Percentiles rank a stretch among this genome's conserved stretches.
These are phyloP conservation scores for Solanum etuberosum DNA, from an alignment of 257 asterid species.

Conservation along the genomic window DNA sequence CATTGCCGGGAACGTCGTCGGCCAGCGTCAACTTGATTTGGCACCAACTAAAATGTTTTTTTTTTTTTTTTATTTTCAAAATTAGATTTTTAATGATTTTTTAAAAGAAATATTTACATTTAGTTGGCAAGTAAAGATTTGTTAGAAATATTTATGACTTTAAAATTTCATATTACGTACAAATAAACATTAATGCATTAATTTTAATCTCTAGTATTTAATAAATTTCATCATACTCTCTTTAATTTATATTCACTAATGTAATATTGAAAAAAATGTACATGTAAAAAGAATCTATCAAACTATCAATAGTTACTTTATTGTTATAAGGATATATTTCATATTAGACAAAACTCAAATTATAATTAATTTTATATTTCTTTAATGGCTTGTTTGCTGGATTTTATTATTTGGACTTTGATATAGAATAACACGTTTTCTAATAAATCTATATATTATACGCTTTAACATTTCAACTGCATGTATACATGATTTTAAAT, in stretches of 20 bases:
- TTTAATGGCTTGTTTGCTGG: background rate
- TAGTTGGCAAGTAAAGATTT: background rate
- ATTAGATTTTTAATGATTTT: background rate
- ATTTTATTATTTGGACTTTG: background rate
- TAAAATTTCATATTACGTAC: background rate
- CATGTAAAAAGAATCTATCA: too few species aligned
- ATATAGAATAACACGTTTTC: background rate
- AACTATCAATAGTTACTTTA: background rate
- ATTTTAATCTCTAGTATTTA: background rate
- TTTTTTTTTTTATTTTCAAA: background rate
- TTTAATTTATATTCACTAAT: background rate
- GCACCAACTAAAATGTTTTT: background rate
- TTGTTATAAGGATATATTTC: background rate
- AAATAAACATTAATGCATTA: background rate
- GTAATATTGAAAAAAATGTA: background rate
- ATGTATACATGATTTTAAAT: background rate
- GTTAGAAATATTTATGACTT: background rate
- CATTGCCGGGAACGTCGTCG: slow-evolving; percentile 10
- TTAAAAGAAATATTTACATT: background rate
- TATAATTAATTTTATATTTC: background rate
- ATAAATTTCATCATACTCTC: background rate
- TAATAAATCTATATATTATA: background rate
- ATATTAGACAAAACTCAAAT: background rate
- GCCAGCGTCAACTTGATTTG: background rate
- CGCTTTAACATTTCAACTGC: background rate